These are phyloP conservation scores for Xylaria multiplex DNA, from an alignment of 2,329 filamentous ascomycete genomes.

Conservation along the genomic window DNA sequence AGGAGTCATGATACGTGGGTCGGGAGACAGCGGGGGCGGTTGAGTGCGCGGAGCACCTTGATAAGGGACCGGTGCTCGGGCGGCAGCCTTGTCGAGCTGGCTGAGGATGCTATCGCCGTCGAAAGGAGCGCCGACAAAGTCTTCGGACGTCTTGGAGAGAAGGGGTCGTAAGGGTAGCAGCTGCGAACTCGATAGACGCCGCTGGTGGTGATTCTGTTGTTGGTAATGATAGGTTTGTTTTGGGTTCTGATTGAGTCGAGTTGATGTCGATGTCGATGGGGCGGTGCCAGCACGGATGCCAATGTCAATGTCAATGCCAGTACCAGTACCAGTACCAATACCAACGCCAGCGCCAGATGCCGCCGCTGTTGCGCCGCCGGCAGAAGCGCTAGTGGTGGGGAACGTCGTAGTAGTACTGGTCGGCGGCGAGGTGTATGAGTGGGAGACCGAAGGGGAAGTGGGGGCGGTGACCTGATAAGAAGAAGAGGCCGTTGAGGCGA, in stretches of 20 bases:
- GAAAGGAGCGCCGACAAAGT: constrained; percentile 72
- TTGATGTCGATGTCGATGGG: constrained; percentile 36
- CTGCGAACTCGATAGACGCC: constrained; percentile 51
- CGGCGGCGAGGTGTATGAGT: constrained; percentile 25
- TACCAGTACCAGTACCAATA: constrained; percentile 26
- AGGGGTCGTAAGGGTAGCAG: constrained; percentile 52
- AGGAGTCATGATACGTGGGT: constrained; percentile 64
- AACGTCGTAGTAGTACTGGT: constrained; percentile 37
- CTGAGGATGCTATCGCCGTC: constrained; percentile 71
- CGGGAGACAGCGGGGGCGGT: constrained; percentile 55
- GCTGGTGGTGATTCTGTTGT: constrained; percentile 34
- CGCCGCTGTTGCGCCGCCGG: constrained; percentile 29
- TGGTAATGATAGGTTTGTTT: constrained; percentile 20
- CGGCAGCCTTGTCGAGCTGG: constrained; percentile 64
- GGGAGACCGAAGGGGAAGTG: constrained; percentile 32
- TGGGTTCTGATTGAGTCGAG: constrained; percentile 16
- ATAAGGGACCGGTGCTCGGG: constrained; percentile 49
- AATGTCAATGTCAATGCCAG: constrained; percentile 32
- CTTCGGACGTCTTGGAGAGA: constrained; percentile 62
- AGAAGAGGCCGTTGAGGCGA: constrained; percentile 51
- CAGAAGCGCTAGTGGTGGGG: constrained; percentile 39
- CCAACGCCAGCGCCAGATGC: constrained; percentile 34
- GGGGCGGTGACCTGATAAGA: constrained; percentile 39
- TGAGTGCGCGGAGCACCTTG: constrained; percentile 49
- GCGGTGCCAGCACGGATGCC: constrained; percentile 19